These are phyloP conservation scores for Coemansia sp. DNA, from an alignment of 192 early-diverging fungal species.

Conservation along the genomic window DNA sequence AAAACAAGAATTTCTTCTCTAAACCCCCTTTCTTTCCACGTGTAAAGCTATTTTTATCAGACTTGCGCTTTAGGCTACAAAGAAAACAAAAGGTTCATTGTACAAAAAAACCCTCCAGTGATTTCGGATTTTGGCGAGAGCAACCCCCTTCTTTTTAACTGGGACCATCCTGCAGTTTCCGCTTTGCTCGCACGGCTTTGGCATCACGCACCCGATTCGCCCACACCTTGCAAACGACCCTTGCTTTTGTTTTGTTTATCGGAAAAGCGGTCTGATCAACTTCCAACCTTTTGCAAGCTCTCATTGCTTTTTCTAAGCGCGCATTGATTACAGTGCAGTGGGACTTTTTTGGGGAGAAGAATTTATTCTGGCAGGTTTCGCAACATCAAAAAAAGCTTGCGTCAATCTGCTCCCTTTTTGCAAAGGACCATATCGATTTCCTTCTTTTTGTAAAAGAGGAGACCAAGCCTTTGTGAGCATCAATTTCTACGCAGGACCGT, in stretches of 20 bases:
- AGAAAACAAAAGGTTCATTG: conserved; percentile 12
- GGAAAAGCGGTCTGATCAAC: conserved; percentile 15
- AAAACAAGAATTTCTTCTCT: conserved; percentile 5
- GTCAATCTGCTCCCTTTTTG: conserved; percentile 11
- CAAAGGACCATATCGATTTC: conserved; percentile 10
- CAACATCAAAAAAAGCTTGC: conserved; percentile 1
- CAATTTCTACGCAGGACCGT: not conserved
- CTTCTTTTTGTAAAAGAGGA: conserved; percentile 9
- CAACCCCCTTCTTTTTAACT: not conserved
- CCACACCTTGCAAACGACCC: conserved; percentile 12
- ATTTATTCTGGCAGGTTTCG: too few relatives aligned
- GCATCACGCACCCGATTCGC: conserved; percentile 9
- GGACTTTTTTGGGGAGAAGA: not conserved
- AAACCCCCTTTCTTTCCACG: conserved; percentile 1
- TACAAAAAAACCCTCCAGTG: conserved; percentile 7
- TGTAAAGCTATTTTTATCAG: conserved; percentile 4
- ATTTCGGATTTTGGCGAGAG: not conserved
- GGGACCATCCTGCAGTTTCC: not conserved
- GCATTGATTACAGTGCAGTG: too few relatives aligned
- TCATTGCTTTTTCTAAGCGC: not conserved
- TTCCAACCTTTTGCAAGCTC: not conserved
- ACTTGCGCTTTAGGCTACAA: conserved; percentile 8
- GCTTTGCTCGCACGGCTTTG: conserved; percentile 13
- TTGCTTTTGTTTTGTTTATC: conserved; percentile 13
- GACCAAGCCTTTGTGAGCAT: conserved; percentile 6